These are phyloP conservation scores for Gossypium davidsonii DNA, from an alignment of 441 rosid species.

Conservation along the genomic window DNA sequence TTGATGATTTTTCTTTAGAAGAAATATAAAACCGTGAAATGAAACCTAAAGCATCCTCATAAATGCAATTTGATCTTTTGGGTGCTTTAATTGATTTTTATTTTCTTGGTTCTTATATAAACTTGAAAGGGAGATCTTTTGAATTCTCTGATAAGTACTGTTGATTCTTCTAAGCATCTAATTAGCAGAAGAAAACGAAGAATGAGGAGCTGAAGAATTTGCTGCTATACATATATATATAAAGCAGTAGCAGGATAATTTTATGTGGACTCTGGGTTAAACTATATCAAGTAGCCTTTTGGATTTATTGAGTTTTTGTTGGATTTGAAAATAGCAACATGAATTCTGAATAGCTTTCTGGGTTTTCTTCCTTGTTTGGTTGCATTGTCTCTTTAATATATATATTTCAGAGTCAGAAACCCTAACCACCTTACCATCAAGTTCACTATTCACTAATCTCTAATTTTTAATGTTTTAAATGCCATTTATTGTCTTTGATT, in stretches of 20 bases:
- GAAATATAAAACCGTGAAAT: not conserved
- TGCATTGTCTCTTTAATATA: slow-evolving; percentile 32
- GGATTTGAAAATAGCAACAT: slow-evolving; percentile 36
- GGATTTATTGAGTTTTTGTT: slow-evolving; percentile 38
- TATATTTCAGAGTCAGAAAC: slow-evolving; percentile 28
- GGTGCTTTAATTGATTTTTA: not conserved
- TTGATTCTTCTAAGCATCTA: slow-evolving; percentile 17
- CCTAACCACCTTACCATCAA: slow-evolving; percentile 31
- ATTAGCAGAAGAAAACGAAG: slow-evolving; percentile 26
- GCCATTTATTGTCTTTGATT: slow-evolving; percentile 33
- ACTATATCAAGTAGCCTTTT: slow-evolving; percentile 42
- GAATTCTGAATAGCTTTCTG: slow-evolving; percentile 31
- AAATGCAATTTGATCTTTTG: not conserved
- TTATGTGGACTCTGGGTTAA: slow-evolving; percentile 53
- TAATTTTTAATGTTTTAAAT: slow-evolving; percentile 17
- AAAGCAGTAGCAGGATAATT: slow-evolving; percentile 15
- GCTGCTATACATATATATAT: slow-evolving; percentile 20
- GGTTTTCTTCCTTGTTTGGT: slow-evolving; percentile 35
- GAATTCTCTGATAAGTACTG: slow-evolving; percentile 2
- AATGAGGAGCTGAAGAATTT: slow-evolving; percentile 13
- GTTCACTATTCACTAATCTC: slow-evolving; percentile 31
- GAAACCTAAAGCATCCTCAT: not conserved
- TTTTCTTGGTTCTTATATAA: not conserved
- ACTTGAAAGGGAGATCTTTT: slow-evolving; percentile 4
- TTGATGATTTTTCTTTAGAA: not conserved